Evolutionary conservation across 2,329 filamentous ascomycete species (phyloP), one percentile per base, ranked within the genome.

Genomic region (Aspergillus tanneri): DNA sequence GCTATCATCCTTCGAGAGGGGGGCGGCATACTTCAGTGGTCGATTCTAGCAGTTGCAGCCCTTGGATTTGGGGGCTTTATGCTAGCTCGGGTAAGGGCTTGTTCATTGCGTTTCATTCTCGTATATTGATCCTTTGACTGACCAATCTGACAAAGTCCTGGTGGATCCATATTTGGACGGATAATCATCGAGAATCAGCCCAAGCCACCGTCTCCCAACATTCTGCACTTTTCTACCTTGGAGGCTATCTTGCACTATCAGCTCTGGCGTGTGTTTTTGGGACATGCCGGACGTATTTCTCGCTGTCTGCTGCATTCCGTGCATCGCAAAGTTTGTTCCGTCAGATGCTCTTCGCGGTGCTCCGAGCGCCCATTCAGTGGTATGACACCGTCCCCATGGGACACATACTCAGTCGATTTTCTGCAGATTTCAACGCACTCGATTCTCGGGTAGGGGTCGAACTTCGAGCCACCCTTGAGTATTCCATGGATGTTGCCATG

Each of bases 301-400:
- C 39, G 4, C 34, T 48, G 22, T 36, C 34, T 3, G 46, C 39
- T 12, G 39, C 46, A 11, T n/a, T 45, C 8, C 25, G 34, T 19
- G 43, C 43, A 12, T 45, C 43, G 19, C 34, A 30, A 28, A 10
- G 30, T n/a, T 10, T 48, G n/a, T 48, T 48, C 27, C 39, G 23
- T 18, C 30, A 39, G 21, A 43, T 42, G 18, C 23, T 48, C 2
- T 32, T 25, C 24, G 25, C n/a, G 9, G 23, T 48, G 4, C 23
- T 91, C 4, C 80, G 84, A 18, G 83, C 87, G 6, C 86, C 85
- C 3, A 73, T 90, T 12, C 76, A 86, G 49, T 89, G 86, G 85
- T 77, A 90, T 35, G 87, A 90, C 61, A 90, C 86, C 0, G 84
- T 89, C 0, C 87, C 87, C 0, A 73, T 88, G 1, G 87, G 87